Evolutionary conservation across 1,284 basidiomycete species (phyloP), one percentile per base, ranked within the genome.

Genomic region (Marasmius fiardii): DNA sequence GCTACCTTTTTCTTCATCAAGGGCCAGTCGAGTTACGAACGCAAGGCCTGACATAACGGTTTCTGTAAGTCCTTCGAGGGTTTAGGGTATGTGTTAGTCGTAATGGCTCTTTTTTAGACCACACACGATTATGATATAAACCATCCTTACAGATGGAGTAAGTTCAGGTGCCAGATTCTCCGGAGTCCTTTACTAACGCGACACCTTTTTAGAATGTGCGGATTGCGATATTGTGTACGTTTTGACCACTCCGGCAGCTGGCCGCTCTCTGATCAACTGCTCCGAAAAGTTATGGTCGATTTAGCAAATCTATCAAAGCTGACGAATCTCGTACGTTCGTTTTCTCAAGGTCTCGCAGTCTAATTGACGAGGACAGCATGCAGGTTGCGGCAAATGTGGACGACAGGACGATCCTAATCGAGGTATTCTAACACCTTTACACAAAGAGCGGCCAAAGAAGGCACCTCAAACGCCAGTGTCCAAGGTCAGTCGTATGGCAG

Each of bases 61-160:
- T 43, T 83, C 88, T n/a, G 90, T 91, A 51, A 65, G 78, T 58
- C 4, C 41, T 37, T 28, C 20, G 23, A 16, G 14, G 34, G 16
- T 44, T 10, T 28, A 51, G 12, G 39, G 11, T 51, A 26, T n/a
- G 7, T 21, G 28, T 31, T 4, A 31, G 28, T 10, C 28, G n/a
- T 31, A 31, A 31, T 53, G 23, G 49, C 18, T 34, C 51, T 7
- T 20, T 45, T 16, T n/a, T 58, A 90, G 87, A 86, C 86, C 2
- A 79, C 73, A 57, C 91, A 92, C 60, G 74, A 81, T 63, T 93
- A 93, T 64, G 86, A 89, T 56, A 92, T 92, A 60, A 76, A 75
- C 20, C 88, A 90, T 74, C 85, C 85, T 52, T 94, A 78, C 63
- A 74, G 86, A 62, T 94, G 92, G 92, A 74, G 87, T 89, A 64